A percentile compares a stretch with the other conserved stretches of the same genome.
phyloP scores from a whole-genome alignment of 345 rosid genomes.

The Ceriops decandra region DNA sequence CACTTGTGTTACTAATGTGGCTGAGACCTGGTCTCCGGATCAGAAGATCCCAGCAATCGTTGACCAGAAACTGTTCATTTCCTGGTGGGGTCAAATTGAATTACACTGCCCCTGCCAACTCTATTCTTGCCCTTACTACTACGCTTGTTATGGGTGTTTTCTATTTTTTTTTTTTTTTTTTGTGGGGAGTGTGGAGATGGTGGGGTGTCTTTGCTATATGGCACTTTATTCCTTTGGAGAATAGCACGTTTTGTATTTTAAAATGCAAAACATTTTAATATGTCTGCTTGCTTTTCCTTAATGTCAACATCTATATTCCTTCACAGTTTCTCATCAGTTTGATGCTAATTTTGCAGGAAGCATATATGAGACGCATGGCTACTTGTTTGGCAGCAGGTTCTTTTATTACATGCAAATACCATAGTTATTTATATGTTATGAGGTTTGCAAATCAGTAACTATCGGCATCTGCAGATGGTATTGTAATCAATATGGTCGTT shows the following conservation, averaged over 20 bases:
- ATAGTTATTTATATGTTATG: not conserved
- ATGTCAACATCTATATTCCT: not conserved
- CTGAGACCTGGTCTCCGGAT: too few species aligned
- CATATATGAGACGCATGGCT: slow-evolving; percentile 63
- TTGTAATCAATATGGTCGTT: slow-evolving; percentile 82
- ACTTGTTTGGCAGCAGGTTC: slow-evolving; percentile 87
- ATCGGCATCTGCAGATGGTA: slow-evolving; percentile 58
- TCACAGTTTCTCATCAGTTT: slow-evolving; percentile 2
- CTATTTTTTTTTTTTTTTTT: not conserved
- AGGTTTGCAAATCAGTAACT: slow-evolving; percentile 13
- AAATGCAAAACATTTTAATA: not conserved
- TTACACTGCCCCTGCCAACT: too few species aligned
- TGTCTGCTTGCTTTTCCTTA: not conserved
- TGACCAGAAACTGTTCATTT: too few species aligned
- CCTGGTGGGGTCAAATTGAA: too few species aligned
- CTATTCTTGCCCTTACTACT: too few species aligned
- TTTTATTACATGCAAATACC: slow-evolving; percentile 7
- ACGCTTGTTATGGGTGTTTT: too few species aligned
- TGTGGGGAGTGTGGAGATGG: not conserved
- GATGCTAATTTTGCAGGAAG: slow-evolving; percentile 50
- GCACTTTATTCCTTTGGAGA: not conserved
- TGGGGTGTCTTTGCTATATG: not conserved
- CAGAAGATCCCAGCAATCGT: too few species aligned
- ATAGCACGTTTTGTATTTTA: not conserved
- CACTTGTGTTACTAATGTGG: too few species aligned